A percentile compares a stretch with the other conserved stretches of the same genome.
Evolutionary conservation across 1,284 basidiomycete species (phyloP).

Genomic region (Pyrrhoderma lamaoense): DNA sequence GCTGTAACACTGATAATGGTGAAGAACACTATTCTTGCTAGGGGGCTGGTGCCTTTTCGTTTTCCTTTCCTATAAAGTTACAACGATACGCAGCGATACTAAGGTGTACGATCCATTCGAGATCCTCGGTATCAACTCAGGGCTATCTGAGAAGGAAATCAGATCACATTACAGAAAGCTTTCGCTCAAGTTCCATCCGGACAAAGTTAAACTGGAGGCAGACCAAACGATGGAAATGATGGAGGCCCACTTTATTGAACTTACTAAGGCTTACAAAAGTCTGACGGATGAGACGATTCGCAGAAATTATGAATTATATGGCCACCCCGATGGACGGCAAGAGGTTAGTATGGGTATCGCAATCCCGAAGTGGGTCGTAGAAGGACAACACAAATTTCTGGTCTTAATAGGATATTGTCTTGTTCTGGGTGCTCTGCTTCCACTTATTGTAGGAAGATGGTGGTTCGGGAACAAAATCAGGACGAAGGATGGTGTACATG

Average conservation of each 20-base stretch:
- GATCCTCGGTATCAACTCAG: constrained; percentile 77
- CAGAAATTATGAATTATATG: constrained; percentile 86
- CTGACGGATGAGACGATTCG: constrained; percentile 92
- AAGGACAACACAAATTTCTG: constrained; percentile 86
- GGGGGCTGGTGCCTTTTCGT: constrained; percentile 74
- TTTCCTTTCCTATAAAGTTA: constrained; percentile 61
- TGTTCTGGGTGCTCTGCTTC: constrained; percentile 82
- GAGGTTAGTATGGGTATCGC: constrained; percentile 96
- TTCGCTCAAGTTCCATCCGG: constrained; percentile 90
- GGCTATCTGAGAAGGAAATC: constrained; percentile 81
- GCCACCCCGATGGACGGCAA: constrained; percentile 95
- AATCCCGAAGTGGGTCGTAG: constrained; percentile 90
- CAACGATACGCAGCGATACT: constrained; percentile 52
- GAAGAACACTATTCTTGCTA: constrained; percentile 48
- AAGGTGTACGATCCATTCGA: constrained; percentile 92
- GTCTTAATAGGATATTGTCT: constrained; percentile 86
- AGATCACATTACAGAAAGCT: constrained; percentile 95
- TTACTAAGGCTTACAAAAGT: constrained; percentile 99
- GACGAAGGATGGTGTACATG: constrained; percentile 91
- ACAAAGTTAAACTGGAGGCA: constrained; percentile 82
- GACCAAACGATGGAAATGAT: constrained; percentile 91
- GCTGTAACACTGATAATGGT: not conserved
- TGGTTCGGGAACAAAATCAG: constrained; percentile 92
- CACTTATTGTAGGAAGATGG: constrained; percentile 89
- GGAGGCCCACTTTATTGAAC: constrained; percentile 81